phyloP scores from a whole-genome alignment of 768 basidiomycete species.

The Leccinellum rugosiceps region DNA sequence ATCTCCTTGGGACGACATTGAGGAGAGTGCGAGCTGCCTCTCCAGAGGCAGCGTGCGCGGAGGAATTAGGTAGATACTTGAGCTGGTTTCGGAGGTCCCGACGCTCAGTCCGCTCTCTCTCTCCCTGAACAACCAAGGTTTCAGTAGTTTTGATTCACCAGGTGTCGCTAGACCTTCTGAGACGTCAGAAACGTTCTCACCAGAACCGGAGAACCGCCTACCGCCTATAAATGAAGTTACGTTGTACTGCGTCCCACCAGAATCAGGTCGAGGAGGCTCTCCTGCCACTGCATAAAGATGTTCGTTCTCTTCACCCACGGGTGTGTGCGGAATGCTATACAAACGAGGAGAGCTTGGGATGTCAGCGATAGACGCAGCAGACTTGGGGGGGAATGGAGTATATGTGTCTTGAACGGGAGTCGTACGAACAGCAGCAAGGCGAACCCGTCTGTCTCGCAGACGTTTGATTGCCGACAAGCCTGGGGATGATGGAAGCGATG shows the following conservation, averaged over 20 bases:
- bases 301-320: constrained; percentile 12
- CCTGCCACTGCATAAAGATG: constrained; percentile 11
- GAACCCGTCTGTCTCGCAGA: constrained; percentile 20
- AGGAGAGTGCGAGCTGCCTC: not conserved
- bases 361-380: constrained; percentile 24
- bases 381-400: constrained; percentile 24
- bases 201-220: constrained; percentile 21
- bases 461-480: constrained; percentile 15
- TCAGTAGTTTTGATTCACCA: constrained; percentile 8
- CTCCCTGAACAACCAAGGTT: not conserved
- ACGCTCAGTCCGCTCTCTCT: constrained; percentile 4
- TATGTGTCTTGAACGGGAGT: constrained; percentile 3
- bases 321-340: constrained; percentile 17
- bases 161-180: constrained; percentile 35
- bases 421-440: constrained; percentile 8
- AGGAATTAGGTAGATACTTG: not conserved
- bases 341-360: constrained; percentile 15
- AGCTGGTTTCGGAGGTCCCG: not conserved
- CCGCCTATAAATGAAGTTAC: constrained; percentile 72
- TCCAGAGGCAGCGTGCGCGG: not conserved
- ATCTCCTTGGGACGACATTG: constrained; percentile 1
- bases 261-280: constrained; percentile 31
- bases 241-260: constrained; percentile 59
- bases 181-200: constrained; percentile 3
- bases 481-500: constrained; percentile 17